Conservation (phyloP, 1,284 basidiomycete genomes). For the Trametes pubescens region DNA sequence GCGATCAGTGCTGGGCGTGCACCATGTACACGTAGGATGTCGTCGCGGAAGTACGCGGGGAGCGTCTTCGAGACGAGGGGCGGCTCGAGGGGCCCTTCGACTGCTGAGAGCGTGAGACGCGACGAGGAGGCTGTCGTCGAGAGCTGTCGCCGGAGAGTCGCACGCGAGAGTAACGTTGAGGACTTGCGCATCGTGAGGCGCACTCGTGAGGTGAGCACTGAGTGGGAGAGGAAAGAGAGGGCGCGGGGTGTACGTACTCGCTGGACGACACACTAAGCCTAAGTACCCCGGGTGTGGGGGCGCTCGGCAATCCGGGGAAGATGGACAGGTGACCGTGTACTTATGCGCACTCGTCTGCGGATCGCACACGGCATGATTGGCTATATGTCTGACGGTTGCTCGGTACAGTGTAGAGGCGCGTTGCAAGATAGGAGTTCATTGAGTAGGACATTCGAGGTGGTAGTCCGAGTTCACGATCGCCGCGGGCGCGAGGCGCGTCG, state of each 20-base stretch:
- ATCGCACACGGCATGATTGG: neutral
- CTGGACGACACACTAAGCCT: slow-evolving; percentile 6
- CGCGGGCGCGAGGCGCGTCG: no score
- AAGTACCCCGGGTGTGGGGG: slow-evolving; percentile 16
- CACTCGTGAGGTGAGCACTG: neutral
- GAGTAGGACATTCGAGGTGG: no score
- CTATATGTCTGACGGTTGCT: neutral
- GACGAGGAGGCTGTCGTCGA: slow-evolving; percentile 5
- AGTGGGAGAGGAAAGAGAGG: neutral
- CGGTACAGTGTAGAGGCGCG: no score
- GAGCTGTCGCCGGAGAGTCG: slow-evolving; percentile 8
- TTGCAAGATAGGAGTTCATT: no score
- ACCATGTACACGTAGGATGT: slow-evolving; percentile 60
- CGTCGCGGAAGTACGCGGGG: slow-evolving; percentile 64
- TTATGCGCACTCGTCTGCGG: neutral
- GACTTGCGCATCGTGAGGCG: slow-evolving; percentile 13
- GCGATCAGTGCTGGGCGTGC: slow-evolving; percentile 72
- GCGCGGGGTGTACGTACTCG: neutral
- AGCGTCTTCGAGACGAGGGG: slow-evolving; percentile 71
- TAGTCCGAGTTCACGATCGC: no score
- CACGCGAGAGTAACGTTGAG: neutral
- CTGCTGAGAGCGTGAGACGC: slow-evolving; percentile 51
- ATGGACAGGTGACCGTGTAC: slow-evolving; percentile 19
- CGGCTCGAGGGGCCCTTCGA: slow-evolving; percentile 66
- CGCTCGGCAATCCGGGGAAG: slow-evolving; percentile 23